These are phyloP conservation scores for Rhynchospora breviuscula DNA, from an alignment of 176 grass and related monocot species.

Conservation along the genomic window DNA sequence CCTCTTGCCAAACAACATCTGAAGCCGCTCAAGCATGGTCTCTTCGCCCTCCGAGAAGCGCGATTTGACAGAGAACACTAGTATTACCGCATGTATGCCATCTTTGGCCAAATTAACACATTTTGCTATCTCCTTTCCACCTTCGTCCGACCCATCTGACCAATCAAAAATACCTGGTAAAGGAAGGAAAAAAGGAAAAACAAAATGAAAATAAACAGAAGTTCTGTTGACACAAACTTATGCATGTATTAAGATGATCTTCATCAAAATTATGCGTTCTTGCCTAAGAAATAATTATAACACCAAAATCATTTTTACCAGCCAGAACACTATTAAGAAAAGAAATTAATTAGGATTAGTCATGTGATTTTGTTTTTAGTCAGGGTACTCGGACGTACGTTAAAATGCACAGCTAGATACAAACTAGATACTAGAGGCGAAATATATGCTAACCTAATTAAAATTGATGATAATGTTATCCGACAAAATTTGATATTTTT, in stretches of 20 bases:
- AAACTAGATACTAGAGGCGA: no score
- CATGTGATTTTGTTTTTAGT: no score
- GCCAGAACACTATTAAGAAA: neutral
- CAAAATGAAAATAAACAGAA: neutral
- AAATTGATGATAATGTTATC: no score
- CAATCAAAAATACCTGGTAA: conserved; percentile 49
- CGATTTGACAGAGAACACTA: conserved; percentile 50
- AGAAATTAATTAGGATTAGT: no score
- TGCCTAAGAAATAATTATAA: neutral
- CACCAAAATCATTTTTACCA: neutral
- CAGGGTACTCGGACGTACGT: no score
- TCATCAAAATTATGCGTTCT: neutral
- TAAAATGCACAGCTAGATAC: no score
- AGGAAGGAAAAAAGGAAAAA: neutral
- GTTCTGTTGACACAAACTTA: neutral
- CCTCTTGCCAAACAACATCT: conserved; percentile 45
- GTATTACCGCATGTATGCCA: conserved; percentile 60
- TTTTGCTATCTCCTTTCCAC: conserved; percentile 45
- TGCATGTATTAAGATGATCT: no score
- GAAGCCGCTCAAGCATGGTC: conserved; percentile 36
- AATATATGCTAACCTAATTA: no score
- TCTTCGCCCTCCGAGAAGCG: conserved; percentile 56
- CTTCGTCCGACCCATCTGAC: conserved; percentile 22
- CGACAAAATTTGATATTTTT: no score
- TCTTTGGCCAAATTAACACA: conserved; percentile 54